These are phyloP conservation scores for Wilcoxina mikolae DNA, from an alignment of 495 filamentous ascomycete genomes.

Conservation along the genomic window DNA sequence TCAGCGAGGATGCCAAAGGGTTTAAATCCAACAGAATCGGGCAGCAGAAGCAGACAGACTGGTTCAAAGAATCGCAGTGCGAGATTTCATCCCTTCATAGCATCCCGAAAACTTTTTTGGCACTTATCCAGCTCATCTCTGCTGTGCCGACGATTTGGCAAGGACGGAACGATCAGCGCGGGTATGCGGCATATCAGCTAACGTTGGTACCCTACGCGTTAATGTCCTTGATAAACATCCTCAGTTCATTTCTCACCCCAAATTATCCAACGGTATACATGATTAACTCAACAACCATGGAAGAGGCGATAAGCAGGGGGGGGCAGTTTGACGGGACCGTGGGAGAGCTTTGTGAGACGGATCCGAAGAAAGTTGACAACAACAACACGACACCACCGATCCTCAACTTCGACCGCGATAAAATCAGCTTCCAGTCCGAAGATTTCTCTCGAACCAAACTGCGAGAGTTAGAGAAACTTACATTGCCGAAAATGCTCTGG, in stretches of 20 bases:
- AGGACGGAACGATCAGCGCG: background rate
- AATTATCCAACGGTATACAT: slow-evolving; percentile 3
- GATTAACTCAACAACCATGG: background rate
- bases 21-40: background rate
- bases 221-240: slow-evolving; percentile 8
- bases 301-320: background rate
- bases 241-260: background rate
- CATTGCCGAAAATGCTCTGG: too few species aligned
- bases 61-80: background rate
- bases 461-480: too few species aligned
- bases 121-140: background rate
- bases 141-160: background rate
- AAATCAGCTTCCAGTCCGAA: too few species aligned
- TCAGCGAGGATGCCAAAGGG: background rate
- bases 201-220: slow-evolving; percentile 9
- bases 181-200: slow-evolving; percentile 9
- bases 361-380: background rate
- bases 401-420: too few species aligned
- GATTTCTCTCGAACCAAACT: too few species aligned
- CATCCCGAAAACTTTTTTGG: background rate
- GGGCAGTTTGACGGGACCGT: slow-evolving; percentile 2
- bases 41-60: background rate
- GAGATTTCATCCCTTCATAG: background rate
- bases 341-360: slow-evolving; percentile 3
- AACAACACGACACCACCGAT: too few species aligned